Conservation (phyloP, 495 filamentous ascomycete genomes). For the Neurospora sp. region DNA sequence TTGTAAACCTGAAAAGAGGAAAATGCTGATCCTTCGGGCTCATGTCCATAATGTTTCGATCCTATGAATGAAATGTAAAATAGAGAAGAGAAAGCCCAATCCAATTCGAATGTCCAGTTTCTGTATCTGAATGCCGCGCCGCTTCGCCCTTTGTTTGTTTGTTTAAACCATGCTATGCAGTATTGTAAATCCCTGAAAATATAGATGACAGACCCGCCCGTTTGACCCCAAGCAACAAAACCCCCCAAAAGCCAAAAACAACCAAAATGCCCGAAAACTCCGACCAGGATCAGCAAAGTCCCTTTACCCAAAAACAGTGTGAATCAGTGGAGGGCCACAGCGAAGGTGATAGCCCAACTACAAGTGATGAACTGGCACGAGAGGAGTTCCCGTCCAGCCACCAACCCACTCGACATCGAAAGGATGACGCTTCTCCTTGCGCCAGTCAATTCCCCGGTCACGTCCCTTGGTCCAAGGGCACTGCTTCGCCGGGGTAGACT, state of each 20-base stretch:
- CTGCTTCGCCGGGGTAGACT: constrained; percentile 25
- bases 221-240: constrained; percentile 4
- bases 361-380: constrained; percentile 37
- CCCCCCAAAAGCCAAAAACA: constrained; percentile 11
- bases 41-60: constrained; percentile 4
- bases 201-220: constrained; percentile 7
- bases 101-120: constrained; percentile 22
- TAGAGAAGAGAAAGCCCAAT: constrained; percentile 12
- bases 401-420: constrained; percentile 84
- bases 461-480: constrained; percentile 39
- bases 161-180: constrained; percentile 28
- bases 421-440: constrained; percentile 52
- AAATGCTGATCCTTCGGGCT: constrained; percentile 21
- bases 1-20: constrained; percentile 4
- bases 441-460: constrained; percentile 52
- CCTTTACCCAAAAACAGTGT: constrained; percentile 10
- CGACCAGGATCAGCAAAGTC: constrained; percentile 20
- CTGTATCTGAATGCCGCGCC: constrained; percentile 2
- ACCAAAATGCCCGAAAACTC: constrained; percentile 11
- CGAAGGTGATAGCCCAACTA: constrained; percentile 37
- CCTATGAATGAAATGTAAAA: not conserved
- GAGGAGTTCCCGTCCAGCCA: constrained; percentile 47
- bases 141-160: constrained; percentile 11
- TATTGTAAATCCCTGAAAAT: constrained; percentile 8
- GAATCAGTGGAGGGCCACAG: constrained; percentile 19